Conservation (phyloP, 768 basidiomycete genomes). For the Termitomyces heimii region DNA sequence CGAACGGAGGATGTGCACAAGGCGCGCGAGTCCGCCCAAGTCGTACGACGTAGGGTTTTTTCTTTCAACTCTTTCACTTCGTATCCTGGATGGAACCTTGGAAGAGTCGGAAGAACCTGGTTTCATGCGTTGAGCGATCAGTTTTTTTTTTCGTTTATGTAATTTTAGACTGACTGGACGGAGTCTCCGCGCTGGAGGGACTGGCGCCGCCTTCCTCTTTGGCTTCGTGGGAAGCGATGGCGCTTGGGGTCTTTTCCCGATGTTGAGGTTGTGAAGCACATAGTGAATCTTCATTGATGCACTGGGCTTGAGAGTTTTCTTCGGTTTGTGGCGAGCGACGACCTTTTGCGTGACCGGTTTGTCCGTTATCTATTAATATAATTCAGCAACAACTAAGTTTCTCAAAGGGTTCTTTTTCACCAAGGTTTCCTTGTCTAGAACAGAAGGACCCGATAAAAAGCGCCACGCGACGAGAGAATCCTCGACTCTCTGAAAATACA, state of each 20-base stretch:
- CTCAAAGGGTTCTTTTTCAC: background rate
- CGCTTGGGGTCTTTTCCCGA: background rate
- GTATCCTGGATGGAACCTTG: slow-evolving; percentile 9
- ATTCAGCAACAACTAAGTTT: background rate
- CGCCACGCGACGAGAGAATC: slow-evolving; percentile 6
- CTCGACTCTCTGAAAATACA: slow-evolving; percentile 9
- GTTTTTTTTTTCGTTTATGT: background rate
- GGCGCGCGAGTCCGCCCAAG: slow-evolving; percentile 7
- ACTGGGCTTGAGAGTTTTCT: background rate
- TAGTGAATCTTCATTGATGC: background rate
- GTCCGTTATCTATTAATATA: background rate
- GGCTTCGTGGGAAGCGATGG: background rate
- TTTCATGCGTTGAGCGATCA: background rate
- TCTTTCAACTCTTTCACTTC: background rate
- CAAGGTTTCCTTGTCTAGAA: background rate
- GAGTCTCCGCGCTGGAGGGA: background rate
- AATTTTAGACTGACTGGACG: slow-evolving; percentile 1
- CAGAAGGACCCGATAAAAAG: slow-evolving; percentile 5
- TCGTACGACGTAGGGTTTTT: slow-evolving; percentile 11
- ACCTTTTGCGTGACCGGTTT: background rate
- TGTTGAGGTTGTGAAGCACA: background rate
- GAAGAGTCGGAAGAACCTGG: slow-evolving; percentile 5
- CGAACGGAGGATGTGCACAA: slow-evolving; percentile 8
- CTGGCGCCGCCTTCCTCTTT: background rate
- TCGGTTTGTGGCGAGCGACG: background rate